Percentiles rank a stretch among this genome's conserved stretches.
Evolutionary conservation across 495 filamentous ascomycete species (phyloP).

Genomic region (Penicillium robsamsonii): DNA sequence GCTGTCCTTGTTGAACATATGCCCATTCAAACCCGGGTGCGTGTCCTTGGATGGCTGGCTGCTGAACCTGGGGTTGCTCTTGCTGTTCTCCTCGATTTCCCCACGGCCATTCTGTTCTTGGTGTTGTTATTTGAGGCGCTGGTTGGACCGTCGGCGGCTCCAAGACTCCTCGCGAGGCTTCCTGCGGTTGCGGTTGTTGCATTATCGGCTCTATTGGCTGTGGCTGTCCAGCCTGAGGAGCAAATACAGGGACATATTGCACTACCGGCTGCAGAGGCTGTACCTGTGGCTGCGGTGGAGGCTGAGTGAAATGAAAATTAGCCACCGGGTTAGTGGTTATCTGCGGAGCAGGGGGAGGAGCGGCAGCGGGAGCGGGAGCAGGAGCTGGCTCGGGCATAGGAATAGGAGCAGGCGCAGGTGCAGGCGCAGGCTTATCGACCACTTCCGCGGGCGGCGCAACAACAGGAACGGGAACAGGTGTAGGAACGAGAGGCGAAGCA

Average conservation of each 20-base stretch:
- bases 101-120: conserved; percentile 13
- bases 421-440: conserved; percentile 1
- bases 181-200: conserved; percentile 5
- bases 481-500: conserved; percentile 2
- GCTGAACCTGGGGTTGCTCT: conserved; percentile 1
- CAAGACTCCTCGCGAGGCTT: neutral
- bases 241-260: conserved; percentile 31
- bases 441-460: neutral
- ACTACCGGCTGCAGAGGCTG: conserved; percentile 21
- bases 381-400: conserved; percentile 15
- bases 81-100: neutral
- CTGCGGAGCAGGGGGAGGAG: conserved; percentile 17
- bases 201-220: conserved; percentile 10
- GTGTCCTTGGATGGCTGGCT: neutral
- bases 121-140: neutral
- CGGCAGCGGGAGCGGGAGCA: neutral
- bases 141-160: neutral
- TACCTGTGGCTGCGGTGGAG: conserved; percentile 9
- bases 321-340: conserved; percentile 18
- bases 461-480: neutral
- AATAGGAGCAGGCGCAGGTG: conserved; percentile 10
- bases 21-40: conserved; percentile 3
- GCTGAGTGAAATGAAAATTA: conserved; percentile 9
- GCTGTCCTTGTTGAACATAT: neutral
- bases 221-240: conserved; percentile 23